Evolutionary conservation across 495 filamentous ascomycete species (phyloP).

Genomic region (Parathielavia appendiculata): DNA sequence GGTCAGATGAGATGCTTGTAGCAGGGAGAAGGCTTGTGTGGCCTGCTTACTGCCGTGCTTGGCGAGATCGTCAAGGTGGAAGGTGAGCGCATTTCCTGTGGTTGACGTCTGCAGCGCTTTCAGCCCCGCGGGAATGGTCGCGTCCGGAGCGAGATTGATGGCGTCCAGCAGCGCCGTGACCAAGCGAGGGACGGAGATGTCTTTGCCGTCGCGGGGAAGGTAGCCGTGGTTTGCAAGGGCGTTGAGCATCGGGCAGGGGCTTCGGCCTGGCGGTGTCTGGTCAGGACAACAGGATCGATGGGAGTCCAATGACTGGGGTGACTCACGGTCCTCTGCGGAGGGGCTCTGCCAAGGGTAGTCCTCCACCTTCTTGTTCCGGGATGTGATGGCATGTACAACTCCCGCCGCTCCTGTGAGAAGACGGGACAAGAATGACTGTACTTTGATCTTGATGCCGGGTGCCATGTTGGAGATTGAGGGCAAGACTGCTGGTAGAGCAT

Average conservation of each 20-base stretch:
- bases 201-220: conserved; percentile 49
- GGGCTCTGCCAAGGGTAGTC: background rate
- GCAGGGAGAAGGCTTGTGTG: background rate
- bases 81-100: conserved; percentile 25
- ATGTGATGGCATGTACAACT: background rate
- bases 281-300: background rate
- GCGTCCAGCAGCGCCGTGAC: conserved; percentile 24
- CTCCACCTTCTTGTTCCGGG: background rate
- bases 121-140: conserved; percentile 21
- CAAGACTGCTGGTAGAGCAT: background rate
- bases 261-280: conserved; percentile 20
- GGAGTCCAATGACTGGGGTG: too few relatives aligned
- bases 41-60: conserved; percentile 23
- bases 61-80: conserved; percentile 30
- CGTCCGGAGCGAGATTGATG: conserved; percentile 27
- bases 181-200: conserved; percentile 26
- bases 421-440: background rate
- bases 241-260: conserved; percentile 52
- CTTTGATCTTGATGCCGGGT: background rate
- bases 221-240: conserved; percentile 55
- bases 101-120: conserved; percentile 26
- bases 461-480: background rate
- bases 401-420: background rate
- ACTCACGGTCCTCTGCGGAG: background rate
- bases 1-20: background rate